phyloP scores from a whole-genome alignment of 345 rosid genomes.

The Eutrema heterophyllum region DNA sequence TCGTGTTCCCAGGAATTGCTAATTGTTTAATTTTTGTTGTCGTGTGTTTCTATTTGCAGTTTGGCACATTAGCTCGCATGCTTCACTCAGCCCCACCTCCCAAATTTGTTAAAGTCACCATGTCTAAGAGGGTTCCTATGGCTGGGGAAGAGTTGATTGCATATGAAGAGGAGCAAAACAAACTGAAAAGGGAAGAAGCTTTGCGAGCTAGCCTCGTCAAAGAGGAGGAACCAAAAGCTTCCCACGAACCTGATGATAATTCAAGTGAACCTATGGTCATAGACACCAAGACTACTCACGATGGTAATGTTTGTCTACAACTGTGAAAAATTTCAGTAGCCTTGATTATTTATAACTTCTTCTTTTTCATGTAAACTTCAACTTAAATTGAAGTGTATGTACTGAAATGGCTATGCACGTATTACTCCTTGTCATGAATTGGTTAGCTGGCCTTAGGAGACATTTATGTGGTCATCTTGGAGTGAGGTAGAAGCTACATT shows the following conservation, averaged over 20 bases:
- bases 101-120: constrained; percentile 87
- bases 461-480: not conserved
- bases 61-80: constrained; percentile 91
- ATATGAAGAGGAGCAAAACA: constrained; percentile 93
- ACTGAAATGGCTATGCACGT: not conserved
- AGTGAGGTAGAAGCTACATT: not conserved
- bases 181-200: constrained; percentile 84
- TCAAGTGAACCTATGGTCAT: constrained; percentile 77
- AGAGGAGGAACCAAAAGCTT: constrained; percentile 77
- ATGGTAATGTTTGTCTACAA: constrained; percentile 45
- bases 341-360: not conserved
- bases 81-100: constrained; percentile 99
- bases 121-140: constrained; percentile 95
- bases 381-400: not conserved
- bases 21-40: not conserved
- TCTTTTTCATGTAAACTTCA: not conserved
- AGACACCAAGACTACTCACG: constrained; percentile 53
- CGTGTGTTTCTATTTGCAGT: constrained; percentile 44
- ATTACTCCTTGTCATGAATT: constrained; percentile 8
- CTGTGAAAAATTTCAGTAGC: not conserved
- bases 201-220: constrained; percentile 73
- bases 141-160: constrained; percentile 96
- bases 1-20: not conserved
- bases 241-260: constrained; percentile 50
- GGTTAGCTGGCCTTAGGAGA: constrained; percentile 7